phyloP scores from a whole-genome alignment of 768 basidiomycete genomes.

The Thelephora ganbajun region DNA sequence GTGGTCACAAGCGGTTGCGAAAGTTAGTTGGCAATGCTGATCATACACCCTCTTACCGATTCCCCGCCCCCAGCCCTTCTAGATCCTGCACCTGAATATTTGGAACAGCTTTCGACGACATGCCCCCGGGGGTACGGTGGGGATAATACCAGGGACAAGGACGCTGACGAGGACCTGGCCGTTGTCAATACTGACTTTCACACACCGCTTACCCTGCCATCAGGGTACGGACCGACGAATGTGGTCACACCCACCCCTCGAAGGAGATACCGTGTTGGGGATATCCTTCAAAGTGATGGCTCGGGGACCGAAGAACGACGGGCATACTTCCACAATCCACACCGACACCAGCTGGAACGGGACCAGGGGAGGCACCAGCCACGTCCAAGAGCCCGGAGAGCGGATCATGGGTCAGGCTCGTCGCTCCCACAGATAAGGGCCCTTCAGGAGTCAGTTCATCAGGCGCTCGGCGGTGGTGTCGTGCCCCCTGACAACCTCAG shows the following conservation, averaged over 20 bases:
- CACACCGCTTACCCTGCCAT: neutral
- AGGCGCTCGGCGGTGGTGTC: constrained; percentile 13
- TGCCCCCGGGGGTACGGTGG: constrained; percentile 3
- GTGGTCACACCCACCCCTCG: constrained; percentile 6
- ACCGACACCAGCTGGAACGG: constrained; percentile 4
- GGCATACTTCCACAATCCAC: constrained; percentile 12
- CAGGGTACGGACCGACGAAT: neutral
- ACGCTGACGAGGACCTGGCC: neutral
- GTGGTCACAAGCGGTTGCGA: too few species aligned
- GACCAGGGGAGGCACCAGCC: neutral
- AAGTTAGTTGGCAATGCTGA: too few species aligned
- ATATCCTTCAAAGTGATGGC: neutral
- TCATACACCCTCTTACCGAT: too few species aligned
- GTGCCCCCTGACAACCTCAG: neutral
- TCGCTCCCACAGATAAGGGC: constrained; percentile 24
- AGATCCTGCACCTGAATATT: too few species aligned
- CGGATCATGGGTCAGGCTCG: constrained; percentile 24
- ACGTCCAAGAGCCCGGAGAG: constrained; percentile 12
- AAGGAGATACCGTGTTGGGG: neutral
- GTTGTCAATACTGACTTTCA: neutral
- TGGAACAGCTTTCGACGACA: too few species aligned
- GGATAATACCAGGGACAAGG: constrained; percentile 1
- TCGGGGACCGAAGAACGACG: neutral
- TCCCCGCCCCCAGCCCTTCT: too few species aligned
- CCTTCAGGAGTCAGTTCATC: constrained; percentile 26